Evolutionary conservation across 2,329 filamentous ascomycete genomes (phyloP), one percentile per base, ranked within the genome.

Genomic region (Diaporthe batatas): DNA sequence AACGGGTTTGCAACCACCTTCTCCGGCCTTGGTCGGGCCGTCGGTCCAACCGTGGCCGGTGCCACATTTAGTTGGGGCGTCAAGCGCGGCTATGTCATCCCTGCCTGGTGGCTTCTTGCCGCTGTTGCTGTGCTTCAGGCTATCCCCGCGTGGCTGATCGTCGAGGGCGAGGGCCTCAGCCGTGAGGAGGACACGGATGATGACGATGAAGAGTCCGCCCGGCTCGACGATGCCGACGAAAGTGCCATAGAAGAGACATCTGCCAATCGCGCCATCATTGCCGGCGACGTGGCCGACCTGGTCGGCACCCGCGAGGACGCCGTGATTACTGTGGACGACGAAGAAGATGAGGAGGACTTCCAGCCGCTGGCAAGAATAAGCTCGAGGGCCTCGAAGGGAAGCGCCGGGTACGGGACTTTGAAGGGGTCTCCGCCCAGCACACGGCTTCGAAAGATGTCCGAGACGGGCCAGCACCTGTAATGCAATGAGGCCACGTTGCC

Each of bases 1-100:
- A 98, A 98, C 79, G 96, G 96, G 3, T 91, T 98, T 74, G 95
- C 94, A 0, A 98, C 95, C 0, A 93, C 92, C 71, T 90, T 95
- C 44, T 92, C 91, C 75, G 95, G 94, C 0, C 82, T 98, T 6
- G 96, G 95, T 1, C 86, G 95, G 64, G 95, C 94, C 0, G 78
- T 88, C 0, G 96, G 96, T 0, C 96, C 96, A 0, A 93, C 93
- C 0, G 81, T 92, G 44, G 88, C 91, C 0, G 96, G 96, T 0
- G 83, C 86, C 1, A 86, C 91, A 0, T 98, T 98, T 79, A 92
- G 91, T 0, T 90, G 89, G 83, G 96, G 96, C 0, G 90, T 94
- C 0, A 89, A 93, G 77, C 84, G 87, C 39, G 94, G 94, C 0
- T 96, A 94, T 79, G 87, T 96, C 39, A 89, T 97, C 68, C 84